phyloP scores from a whole-genome alignment of 1,284 basidiomycete genomes.

The Ustilago lituana region DNA sequence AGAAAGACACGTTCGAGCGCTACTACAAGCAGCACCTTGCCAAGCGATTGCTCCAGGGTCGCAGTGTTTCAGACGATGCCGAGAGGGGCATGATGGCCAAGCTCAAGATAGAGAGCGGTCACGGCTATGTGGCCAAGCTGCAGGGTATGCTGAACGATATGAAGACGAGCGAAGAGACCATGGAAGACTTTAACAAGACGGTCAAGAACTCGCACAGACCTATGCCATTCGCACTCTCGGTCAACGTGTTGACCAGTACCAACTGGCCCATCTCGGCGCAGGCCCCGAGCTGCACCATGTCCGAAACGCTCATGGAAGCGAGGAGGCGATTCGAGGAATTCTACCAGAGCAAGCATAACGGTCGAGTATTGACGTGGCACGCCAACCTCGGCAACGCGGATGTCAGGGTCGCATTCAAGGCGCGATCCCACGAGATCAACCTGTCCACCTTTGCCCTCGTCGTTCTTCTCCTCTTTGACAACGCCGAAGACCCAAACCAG shows the following conservation, averaged over 20 bases:
- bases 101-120: constrained; percentile 95
- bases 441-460: constrained; percentile 90
- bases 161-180: constrained; percentile 85
- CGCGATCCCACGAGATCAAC: constrained; percentile 85
- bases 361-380: constrained; percentile 92
- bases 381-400: constrained; percentile 91
- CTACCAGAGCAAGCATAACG: constrained; percentile 88
- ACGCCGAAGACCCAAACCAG: constrained; percentile 56
- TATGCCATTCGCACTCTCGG: constrained; percentile 78
- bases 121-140: constrained; percentile 95
- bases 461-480: constrained; percentile 87
- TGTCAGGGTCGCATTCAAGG: constrained; percentile 83
- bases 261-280: constrained; percentile 63
- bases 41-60: constrained; percentile 83
- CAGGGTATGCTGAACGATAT: constrained; percentile 99
- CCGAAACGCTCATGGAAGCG: constrained; percentile 50
- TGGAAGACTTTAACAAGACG: constrained; percentile 77
- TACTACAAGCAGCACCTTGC: constrained; percentile 98
- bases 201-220: constrained; percentile 72
- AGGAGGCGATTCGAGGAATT: constrained; percentile 83
- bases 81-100: constrained; percentile 98
- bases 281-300: constrained; percentile 48
- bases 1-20: constrained; percentile 97
- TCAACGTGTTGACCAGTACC: constrained; percentile 65
- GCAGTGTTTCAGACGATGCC: constrained; percentile 94